Evolutionary conservation across 2,329 filamentous ascomycete species (phyloP), one percentile per base, ranked within the genome.

Genomic region (Exophiala dermatitidis): DNA sequence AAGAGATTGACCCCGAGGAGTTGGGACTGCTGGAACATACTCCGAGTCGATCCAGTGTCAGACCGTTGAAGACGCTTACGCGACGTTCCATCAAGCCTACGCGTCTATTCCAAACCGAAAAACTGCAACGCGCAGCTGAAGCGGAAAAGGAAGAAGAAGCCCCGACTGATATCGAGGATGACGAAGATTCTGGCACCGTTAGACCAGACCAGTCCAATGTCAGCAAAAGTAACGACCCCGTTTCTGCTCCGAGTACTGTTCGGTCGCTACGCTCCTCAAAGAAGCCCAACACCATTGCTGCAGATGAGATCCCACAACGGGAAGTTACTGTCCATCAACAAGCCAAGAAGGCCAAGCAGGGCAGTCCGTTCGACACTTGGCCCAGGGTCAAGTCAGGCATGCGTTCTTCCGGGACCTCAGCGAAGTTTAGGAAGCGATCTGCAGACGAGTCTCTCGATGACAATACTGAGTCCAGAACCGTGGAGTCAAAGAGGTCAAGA

Each of bases 81-180:
- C 78, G 80, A 59, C 78, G 78, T 7, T 72, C 74, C 1, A 75
- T 83, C 66, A 79, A 79, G 62, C 81, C 81, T 3, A 79, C 79
- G 46, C 70, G 80, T n/a, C 73, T 84, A 2, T 84, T 82, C 67
- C 73, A 77, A 12, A 72, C 68, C 30, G 69, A 74, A 52, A 70
- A 73, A 46, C 67, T 75, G 56, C 66, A 68, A 45, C 67, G 62
- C 6, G 66, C 69, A 46, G 68, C 69, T 28, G 68, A 72, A 50
- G 62, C 65, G n/a, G 64, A 67, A 19, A 68, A 69, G 30, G 76
- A 78, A 52, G 74, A 77, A 62, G 79, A 81, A 66, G 76, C 74
- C 1, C 62, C 72, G 10, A 81, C 77, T 3, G 78, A 82, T 60
- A 76, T 81, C 28, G 79, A 81, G 56, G 69, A 71, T 37, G 57